A percentile compares a stretch with the other conserved stretches of the same genome.
These are phyloP conservation scores for Syncephalastrum sp. DNA, from an alignment of 371 early-diverging fungal genomes.

Conservation along the genomic window DNA sequence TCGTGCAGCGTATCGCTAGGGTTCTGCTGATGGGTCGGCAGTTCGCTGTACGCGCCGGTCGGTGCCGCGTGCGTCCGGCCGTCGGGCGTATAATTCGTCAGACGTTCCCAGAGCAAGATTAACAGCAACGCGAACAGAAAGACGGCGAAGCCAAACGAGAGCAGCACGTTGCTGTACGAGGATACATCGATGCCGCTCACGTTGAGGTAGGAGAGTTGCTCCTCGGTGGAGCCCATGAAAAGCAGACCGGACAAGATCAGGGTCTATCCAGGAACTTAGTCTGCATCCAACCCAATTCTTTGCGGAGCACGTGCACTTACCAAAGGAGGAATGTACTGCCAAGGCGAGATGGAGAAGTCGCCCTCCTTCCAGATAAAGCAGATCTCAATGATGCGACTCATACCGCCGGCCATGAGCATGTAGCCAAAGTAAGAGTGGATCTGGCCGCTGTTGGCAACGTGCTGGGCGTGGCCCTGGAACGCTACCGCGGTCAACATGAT, in stretches of 20 bases:
- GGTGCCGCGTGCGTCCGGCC: slow-evolving; percentile 2
- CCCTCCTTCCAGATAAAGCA: slow-evolving; percentile 55
- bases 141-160: slow-evolving; percentile 59
- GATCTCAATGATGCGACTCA: slow-evolving; percentile 60
- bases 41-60: slow-evolving; percentile 11
- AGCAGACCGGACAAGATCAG: slow-evolving; percentile 58
- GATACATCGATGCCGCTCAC: slow-evolving; percentile 48
- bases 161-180: slow-evolving; percentile 57
- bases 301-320: slow-evolving; percentile 21
- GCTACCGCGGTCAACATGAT: slow-evolving; percentile 65
- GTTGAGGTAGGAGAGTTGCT: slow-evolving; percentile 48
- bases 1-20: slow-evolving; percentile 13
- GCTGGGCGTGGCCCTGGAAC: slow-evolving; percentile 62
- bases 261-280: slow-evolving; percentile 20
- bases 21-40: background rate
- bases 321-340: slow-evolving; percentile 49
- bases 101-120: slow-evolving; percentile 44
- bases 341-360: slow-evolving; percentile 35
- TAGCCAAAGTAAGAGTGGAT: slow-evolving; percentile 69
- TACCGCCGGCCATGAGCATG: slow-evolving; percentile 58
- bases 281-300: too few relatives aligned
- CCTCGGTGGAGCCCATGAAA: slow-evolving; percentile 67
- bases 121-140: slow-evolving; percentile 52
- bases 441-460: slow-evolving; percentile 54
- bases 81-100: slow-evolving; percentile 26